Percentiles rank a stretch among this genome's conserved stretches.
These are phyloP conservation scores for Intubia oerlemansii DNA, from an alignment of 2,329 filamentous ascomycete genomes.

Conservation along the genomic window DNA sequence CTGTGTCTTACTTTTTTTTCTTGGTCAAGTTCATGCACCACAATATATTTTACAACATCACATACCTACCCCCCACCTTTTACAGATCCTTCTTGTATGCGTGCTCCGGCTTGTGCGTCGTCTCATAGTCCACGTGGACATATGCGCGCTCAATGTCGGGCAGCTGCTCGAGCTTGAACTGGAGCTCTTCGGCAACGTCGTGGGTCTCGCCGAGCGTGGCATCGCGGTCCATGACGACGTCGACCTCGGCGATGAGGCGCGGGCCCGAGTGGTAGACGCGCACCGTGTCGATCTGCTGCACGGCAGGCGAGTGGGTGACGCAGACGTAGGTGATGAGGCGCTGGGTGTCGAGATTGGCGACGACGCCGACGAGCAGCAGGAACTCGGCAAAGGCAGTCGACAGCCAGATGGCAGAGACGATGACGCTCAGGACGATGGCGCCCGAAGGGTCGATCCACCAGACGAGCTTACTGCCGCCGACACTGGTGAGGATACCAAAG, in stretches of 20 bases:
- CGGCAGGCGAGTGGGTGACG: slow-evolving; percentile 69
- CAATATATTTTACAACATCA: no score
- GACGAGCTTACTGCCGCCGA: slow-evolving; percentile 68
- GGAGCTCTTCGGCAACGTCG: slow-evolving; percentile 81
- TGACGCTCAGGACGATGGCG: slow-evolving; percentile 58
- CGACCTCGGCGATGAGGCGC: slow-evolving; percentile 81
- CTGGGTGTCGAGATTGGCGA: slow-evolving; percentile 65
- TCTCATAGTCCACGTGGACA: slow-evolving; percentile 95
- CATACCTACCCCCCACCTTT: no score
- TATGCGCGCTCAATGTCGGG: slow-evolving; percentile 87
- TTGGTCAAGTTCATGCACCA: no score
- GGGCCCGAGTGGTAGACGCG: slow-evolving; percentile 81
- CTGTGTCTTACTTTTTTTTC: no score
- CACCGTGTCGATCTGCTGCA: slow-evolving; percentile 83
- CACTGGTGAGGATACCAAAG: slow-evolving; percentile 73
- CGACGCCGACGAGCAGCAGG: slow-evolving; percentile 73
- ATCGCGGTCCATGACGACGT: slow-evolving; percentile 75
- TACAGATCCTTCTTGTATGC: slow-evolving; percentile 38
- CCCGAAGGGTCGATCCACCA: slow-evolving; percentile 96
- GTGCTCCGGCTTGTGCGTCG: slow-evolving; percentile 81
- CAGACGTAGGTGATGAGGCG: slow-evolving; percentile 93
- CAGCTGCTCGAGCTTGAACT: slow-evolving; percentile 81
- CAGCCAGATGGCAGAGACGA: slow-evolving; percentile 67
- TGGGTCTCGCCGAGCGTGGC: slow-evolving; percentile 60
- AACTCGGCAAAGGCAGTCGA: slow-evolving; percentile 78